Base-by-base conservation (phyloP, 768 basidiomycete genomes). In the Rhizopogon salebrosus region DNA sequence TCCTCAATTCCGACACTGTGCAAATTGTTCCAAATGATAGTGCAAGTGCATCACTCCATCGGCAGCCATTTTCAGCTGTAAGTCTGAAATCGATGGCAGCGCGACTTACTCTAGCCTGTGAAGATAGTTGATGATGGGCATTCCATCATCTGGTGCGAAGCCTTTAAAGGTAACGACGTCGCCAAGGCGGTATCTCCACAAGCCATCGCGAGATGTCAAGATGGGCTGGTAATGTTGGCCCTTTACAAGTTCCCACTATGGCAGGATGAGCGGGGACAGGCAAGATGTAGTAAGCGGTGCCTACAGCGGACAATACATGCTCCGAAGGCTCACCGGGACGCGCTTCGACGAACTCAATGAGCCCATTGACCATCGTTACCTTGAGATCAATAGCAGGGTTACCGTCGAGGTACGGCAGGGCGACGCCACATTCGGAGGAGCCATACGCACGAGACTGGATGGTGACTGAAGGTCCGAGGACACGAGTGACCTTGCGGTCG, bases 131-230 rank as follows among this genome's bases (percentile, higher is more conserved):
- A 55, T 11, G 41, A 57, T 39, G 9, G 56, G 56, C 14, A 42
- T 18, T 20, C 56, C 56, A 13, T 57, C 43, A 13, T 34, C 35
- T 9, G 53, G 56, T 14, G 50, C 53, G 24, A 57, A 57, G 8
- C 53, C 53, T 14, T 38, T 36, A 6, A 57, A 31, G 4, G 35
- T 36, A 11, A 57, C 13, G 1, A 57, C 42, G 11, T 57, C 56
- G 5, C 49, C 56, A 13, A 54, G 11, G 13, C 45, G 29, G 4
- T 57, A 57, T 23, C 55, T 38, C 55, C 52, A 56, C 7, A 54
- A 26, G 23, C 55, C 52, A 41, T 56, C 45, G 23, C 31, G 49
- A 0, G 53, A 54, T 7, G 56, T 54, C 35, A 54, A 22, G 22
- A 54, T 18, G 2, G 46, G 26, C 16, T 57, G 48, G 14, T 57